Evolutionary conservation across 2,329 filamentous ascomycete genomes (phyloP).

Genomic region (Neofusicoccum cordaticola): DNA sequence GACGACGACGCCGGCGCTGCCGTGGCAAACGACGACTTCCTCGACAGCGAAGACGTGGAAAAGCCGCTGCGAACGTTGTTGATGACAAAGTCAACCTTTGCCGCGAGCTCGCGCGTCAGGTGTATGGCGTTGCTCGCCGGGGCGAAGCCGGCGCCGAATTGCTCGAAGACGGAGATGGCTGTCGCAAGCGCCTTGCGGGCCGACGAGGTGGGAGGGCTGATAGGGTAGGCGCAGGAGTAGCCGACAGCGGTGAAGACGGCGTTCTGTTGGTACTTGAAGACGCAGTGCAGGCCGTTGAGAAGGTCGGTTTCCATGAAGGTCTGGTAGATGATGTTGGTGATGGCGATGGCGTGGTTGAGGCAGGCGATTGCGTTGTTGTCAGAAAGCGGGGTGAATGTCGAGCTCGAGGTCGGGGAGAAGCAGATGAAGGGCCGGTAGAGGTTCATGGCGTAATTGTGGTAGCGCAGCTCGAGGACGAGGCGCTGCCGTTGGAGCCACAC

Average conservation of each 20-base stretch:
- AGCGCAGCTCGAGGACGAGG: constrained; percentile 26
- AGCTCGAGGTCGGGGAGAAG: constrained; percentile 12
- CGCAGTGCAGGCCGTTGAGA: constrained; percentile 36
- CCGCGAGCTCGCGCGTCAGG: not conserved
- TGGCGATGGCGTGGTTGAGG: constrained; percentile 24
- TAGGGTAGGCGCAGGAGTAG: constrained; percentile 40
- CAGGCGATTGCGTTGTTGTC: constrained; percentile 21
- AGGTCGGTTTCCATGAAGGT: constrained; percentile 18
- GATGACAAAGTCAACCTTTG: not conserved
- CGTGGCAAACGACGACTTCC: not conserved
- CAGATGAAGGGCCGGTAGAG: constrained; percentile 28
- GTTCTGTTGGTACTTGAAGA: constrained; percentile 47
- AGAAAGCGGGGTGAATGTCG: constrained; percentile 9
- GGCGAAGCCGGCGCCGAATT: not conserved
- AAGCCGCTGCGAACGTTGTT: not conserved
- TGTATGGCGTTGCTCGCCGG: not conserved
- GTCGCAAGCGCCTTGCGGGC: not conserved
- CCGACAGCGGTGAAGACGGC: constrained; percentile 41
- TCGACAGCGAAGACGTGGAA: not conserved
- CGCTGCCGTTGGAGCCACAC: constrained; percentile 20
- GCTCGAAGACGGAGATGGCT: not conserved
- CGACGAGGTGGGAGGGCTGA: constrained; percentile 23
- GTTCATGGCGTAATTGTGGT: constrained; percentile 26
- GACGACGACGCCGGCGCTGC: not conserved
- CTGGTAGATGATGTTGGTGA: constrained; percentile 25